These are phyloP conservation scores for Fusarium sp. DNA, from an alignment of 2,329 filamentous ascomycete species.

Conservation along the genomic window DNA sequence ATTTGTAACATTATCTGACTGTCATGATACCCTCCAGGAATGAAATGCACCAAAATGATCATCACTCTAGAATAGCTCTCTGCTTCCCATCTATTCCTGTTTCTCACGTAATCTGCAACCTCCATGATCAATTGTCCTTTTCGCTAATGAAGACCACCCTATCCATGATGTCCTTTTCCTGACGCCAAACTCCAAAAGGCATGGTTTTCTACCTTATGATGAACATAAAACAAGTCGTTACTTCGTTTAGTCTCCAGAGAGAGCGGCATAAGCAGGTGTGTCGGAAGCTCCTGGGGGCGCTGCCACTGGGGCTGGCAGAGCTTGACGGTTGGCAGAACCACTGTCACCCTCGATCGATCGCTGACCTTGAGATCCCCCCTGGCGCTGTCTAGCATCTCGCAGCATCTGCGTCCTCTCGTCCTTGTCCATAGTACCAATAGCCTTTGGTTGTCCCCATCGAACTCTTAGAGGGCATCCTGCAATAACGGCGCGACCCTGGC, in stretches of 20 bases:
- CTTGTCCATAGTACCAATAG: slow-evolving; percentile 89
- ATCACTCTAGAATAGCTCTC: slow-evolving; percentile 30
- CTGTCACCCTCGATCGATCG: slow-evolving; percentile 48
- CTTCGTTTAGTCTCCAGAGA: slow-evolving; percentile 77
- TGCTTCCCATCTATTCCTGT: slow-evolving; percentile 20
- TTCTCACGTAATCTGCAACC: slow-evolving; percentile 21
- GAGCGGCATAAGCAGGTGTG: slow-evolving; percentile 81
- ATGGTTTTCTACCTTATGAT: slow-evolving; percentile 21
- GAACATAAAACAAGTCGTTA: slow-evolving; percentile 39
- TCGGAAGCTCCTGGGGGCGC: slow-evolving; percentile 84
- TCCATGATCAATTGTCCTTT: slow-evolving; percentile 27
- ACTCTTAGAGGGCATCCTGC: slow-evolving; percentile 90
- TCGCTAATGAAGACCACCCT: slow-evolving; percentile 34
- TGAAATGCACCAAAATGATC: slow-evolving; percentile 37
- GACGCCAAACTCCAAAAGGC: slow-evolving; percentile 46
- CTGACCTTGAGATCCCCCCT: slow-evolving; percentile 36
- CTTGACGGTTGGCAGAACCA: slow-evolving; percentile 42
- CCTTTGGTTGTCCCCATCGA: slow-evolving; percentile 92
- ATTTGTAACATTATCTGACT: slow-evolving; percentile 46
- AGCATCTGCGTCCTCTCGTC: slow-evolving; percentile 86
- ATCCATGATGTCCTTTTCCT: slow-evolving; percentile 22
- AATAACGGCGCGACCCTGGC: slow-evolving; percentile 89
- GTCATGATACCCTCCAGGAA: slow-evolving; percentile 50
- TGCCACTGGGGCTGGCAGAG: slow-evolving; percentile 64
- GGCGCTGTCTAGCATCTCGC: slow-evolving; percentile 71